phyloP scores from a whole-genome alignment of 257 asterid species.

The Solanum bulbocastanum region DNA sequence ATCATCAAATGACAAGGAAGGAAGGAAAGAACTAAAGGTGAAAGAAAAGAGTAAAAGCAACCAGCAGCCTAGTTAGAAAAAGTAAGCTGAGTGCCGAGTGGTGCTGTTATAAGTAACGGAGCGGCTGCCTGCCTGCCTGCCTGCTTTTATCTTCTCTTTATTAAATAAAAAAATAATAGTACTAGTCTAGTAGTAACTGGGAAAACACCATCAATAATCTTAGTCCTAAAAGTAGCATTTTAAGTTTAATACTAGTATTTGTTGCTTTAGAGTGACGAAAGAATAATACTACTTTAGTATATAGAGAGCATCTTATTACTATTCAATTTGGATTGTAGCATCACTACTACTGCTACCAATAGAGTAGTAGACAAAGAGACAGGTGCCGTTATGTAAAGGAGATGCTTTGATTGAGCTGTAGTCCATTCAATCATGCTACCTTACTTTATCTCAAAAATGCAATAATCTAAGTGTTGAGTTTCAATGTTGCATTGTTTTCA shows the following conservation, averaged over 20 bases:
- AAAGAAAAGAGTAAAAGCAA: background rate
- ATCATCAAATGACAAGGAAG: background rate
- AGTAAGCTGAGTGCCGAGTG: background rate
- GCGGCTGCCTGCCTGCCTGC: background rate
- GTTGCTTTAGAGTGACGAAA: background rate
- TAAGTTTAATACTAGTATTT: background rate
- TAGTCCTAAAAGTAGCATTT: background rate
- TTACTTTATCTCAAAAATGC: background rate
- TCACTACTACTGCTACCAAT: background rate
- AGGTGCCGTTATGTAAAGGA: background rate
- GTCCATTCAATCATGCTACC: background rate
- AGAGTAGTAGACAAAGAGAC: background rate
- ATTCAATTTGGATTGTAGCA: background rate
- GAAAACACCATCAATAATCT: background rate
- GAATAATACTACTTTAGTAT: background rate
- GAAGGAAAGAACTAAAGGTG: background rate
- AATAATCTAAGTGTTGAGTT: background rate
- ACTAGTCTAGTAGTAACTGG: no score
- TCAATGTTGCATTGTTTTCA: background rate
- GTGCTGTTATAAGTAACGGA: background rate
- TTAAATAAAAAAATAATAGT: background rate
- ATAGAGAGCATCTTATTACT: background rate
- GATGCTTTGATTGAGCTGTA: background rate
- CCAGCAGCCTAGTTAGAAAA: background rate
- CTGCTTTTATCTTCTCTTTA: background rate